phyloP scores from a whole-genome alignment of 108 stramenopile species.

The Skeletonema menzelii region DNA sequence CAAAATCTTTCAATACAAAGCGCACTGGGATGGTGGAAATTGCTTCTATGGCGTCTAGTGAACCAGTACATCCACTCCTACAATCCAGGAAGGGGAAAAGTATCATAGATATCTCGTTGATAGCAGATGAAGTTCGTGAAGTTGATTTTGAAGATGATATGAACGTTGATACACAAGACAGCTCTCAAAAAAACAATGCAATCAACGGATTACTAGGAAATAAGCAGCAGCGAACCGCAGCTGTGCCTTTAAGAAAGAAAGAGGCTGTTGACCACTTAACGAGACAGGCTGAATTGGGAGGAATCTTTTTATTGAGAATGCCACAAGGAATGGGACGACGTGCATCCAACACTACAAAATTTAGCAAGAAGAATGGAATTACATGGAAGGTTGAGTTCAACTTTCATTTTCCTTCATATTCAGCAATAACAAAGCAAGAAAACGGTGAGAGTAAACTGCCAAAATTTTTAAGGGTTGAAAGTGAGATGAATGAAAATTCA shows the following conservation, averaged over 20 bases:
- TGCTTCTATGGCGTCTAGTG: neutral
- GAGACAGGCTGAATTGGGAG: conserved; percentile 57
- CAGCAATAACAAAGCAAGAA: neutral
- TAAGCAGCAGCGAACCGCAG: neutral
- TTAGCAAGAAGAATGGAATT: conserved; percentile 41
- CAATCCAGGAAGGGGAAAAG: conserved; percentile 20
- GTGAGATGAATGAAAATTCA: conserved; percentile 14
- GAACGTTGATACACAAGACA: neutral
- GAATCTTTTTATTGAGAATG: conserved; percentile 62
- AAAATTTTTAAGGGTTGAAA: conserved; percentile 34
- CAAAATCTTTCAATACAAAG: neutral
- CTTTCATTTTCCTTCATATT: conserved; percentile 17
- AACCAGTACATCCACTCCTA: conserved; percentile 34
- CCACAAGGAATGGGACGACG: conserved; percentile 69
- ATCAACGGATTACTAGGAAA: conserved; percentile 14
- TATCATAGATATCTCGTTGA: conserved; percentile 15
- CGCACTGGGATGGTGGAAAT: conserved; percentile 2
- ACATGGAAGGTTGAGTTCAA: conserved; percentile 42
- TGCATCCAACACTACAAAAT: conserved; percentile 59
- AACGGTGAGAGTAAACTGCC: neutral
- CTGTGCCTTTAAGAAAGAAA: conserved; percentile 6
- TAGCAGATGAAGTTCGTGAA: conserved; percentile 23
- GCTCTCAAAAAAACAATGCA: conserved; percentile 1
- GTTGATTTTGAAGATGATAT: neutral
- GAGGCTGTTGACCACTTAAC: conserved; percentile 48